Evolutionary conservation across 345 rosid species (phyloP).

Genomic region (Eucalyptus grandis): DNA sequence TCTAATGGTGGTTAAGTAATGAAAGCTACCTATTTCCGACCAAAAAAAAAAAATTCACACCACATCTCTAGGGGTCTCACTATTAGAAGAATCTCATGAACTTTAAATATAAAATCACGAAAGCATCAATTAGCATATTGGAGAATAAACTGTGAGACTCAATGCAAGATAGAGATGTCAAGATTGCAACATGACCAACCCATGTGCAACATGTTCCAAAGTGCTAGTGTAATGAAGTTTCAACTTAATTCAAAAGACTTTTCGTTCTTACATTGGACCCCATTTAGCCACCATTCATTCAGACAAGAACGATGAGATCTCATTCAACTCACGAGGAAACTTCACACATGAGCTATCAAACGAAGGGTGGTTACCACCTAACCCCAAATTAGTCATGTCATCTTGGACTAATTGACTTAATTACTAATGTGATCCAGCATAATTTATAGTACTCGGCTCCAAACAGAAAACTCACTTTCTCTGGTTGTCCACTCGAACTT

Average conservation of each 20-base stretch:
- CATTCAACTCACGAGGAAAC: neutral
- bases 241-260: neutral
- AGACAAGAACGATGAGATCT: neutral
- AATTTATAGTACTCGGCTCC: neutral
- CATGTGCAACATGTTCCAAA: neutral
- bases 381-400: neutral
- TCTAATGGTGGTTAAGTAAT: too few species aligned
- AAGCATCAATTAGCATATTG: neutral
- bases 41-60: neutral
- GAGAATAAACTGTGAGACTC: neutral
- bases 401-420: neutral
- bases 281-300: neutral
- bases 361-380: neutral
- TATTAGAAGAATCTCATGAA: neutral
- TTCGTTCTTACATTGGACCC: neutral
- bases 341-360: neutral
- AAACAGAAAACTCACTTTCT: neutral
- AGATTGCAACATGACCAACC: neutral
- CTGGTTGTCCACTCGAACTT: neutral
- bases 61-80: neutral
- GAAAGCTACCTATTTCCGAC: too few species aligned
- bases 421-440: neutral
- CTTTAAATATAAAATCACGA: neutral
- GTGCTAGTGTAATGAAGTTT: neutral
- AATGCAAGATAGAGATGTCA: neutral